These are phyloP conservation scores for Tolypocladium guangdongense DNA, from an alignment of 2,329 filamentous ascomycete genomes.

Conservation along the genomic window DNA sequence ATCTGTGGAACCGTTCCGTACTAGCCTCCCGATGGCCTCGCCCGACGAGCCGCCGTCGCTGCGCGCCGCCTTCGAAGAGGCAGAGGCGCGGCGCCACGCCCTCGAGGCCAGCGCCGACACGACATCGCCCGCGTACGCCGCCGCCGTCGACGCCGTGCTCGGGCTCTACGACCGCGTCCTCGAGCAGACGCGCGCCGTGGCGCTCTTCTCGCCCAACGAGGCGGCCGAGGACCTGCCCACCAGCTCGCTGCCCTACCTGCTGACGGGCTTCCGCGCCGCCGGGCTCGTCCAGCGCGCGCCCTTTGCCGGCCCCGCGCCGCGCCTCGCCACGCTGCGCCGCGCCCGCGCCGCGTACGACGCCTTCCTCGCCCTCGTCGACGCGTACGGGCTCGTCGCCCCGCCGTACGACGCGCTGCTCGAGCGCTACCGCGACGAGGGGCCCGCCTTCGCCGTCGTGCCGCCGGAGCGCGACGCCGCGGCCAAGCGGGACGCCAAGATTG, in stretches of 20 bases:
- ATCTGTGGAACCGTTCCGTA: neutral
- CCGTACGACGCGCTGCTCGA: conserved; percentile 60
- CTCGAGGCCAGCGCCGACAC: conserved; percentile 56
- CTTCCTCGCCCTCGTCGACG: conserved; percentile 67
- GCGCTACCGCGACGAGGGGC: conserved; percentile 58
- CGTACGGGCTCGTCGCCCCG: conserved; percentile 60
- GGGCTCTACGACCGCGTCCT: conserved; percentile 63
- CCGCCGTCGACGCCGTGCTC: conserved; percentile 56
- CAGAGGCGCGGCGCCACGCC: conserved; percentile 38
- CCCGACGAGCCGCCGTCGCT: conserved; percentile 37
- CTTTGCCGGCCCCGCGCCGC: conserved; percentile 38
- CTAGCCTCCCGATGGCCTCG: neutral
- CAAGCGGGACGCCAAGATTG: conserved; percentile 74
- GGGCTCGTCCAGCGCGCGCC: conserved; percentile 65
- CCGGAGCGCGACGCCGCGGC: conserved; percentile 47
- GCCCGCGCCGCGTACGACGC: conserved; percentile 64
- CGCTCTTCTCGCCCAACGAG: conserved; percentile 88
- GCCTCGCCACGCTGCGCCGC: conserved; percentile 49
- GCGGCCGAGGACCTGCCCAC: conserved; percentile 77
- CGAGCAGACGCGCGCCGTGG: conserved; percentile 55
- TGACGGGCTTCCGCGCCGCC: conserved; percentile 67
- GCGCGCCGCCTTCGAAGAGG: conserved; percentile 36
- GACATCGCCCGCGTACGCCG: conserved; percentile 54
- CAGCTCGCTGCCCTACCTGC: conserved; percentile 74
- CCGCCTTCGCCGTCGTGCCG: conserved; percentile 65